Conservation (phyloP, 2,329 filamentous ascomycete genomes). For the Cryphonectria nitschkei region DNA sequence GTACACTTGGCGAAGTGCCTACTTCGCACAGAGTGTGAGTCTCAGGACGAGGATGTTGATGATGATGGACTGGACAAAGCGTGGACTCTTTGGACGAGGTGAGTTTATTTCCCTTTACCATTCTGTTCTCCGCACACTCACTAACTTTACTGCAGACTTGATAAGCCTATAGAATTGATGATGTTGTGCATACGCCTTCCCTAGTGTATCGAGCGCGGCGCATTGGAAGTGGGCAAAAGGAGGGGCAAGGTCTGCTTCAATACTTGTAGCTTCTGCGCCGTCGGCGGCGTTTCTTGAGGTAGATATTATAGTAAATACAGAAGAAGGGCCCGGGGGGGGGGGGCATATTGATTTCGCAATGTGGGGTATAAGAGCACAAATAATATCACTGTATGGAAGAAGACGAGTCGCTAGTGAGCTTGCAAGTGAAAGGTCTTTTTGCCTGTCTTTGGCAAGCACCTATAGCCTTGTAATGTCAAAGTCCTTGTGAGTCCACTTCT, state of each 20-base stretch:
- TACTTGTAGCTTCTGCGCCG: not conserved
- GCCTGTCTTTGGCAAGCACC: conserved; percentile 6
- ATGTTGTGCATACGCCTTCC: not conserved
- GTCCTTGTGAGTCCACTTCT: conserved; percentile 99
- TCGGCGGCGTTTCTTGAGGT: not conserved
- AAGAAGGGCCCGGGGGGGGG: not conserved
- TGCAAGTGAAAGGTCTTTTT: not conserved
- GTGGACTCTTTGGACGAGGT: conserved; percentile 95
- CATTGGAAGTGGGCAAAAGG: conserved; percentile 7
- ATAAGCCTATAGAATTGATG: conserved; percentile 8
- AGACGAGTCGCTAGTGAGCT: not conserved
- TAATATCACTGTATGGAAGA: not conserved
- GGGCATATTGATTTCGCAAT: not conserved
- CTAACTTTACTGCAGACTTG: conserved; percentile 34
- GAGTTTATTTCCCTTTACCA: conserved; percentile 42
- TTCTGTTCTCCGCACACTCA: not conserved
- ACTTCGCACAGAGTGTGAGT: conserved; percentile 97
- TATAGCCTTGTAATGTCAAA: conserved; percentile 59
- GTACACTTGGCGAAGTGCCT: conserved; percentile 94
- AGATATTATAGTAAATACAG: not conserved
- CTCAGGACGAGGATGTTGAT: conserved; percentile 84
- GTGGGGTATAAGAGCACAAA: not conserved
- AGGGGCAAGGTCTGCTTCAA: not conserved
- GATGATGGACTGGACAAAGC: conserved; percentile 99
- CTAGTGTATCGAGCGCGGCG: conserved; percentile 10